phyloP scores from a whole-genome alignment of 2,329 filamentous ascomycete genomes.

The Juglanconis sp. region DNA sequence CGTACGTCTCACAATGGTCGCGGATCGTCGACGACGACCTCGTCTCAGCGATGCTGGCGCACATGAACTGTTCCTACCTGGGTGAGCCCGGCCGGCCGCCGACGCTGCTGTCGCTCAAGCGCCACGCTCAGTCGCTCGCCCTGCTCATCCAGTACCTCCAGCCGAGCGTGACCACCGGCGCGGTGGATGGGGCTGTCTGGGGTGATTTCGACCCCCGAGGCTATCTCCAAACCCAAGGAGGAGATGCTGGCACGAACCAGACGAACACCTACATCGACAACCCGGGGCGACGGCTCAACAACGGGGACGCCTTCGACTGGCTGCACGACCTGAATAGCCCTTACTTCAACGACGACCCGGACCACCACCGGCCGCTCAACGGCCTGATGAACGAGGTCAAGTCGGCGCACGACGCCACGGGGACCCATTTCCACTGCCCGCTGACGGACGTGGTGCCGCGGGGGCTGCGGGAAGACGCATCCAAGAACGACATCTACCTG shows the following conservation, averaged over 20 bases:
- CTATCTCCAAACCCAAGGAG: slow-evolving; percentile 2
- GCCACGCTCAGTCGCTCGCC: slow-evolving; percentile 56
- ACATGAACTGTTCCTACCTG: slow-evolving; percentile 57
- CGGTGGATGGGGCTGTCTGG: slow-evolving; percentile 24
- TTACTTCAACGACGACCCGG: slow-evolving; percentile 47
- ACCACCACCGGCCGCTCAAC: slow-evolving; percentile 45
- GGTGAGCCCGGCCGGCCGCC: slow-evolving; percentile 50
- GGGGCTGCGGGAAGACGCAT: slow-evolving; percentile 19
- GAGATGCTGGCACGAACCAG: neutral
- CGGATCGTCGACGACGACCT: slow-evolving; percentile 29
- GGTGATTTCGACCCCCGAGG: slow-evolving; percentile 5
- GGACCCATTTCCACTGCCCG: slow-evolving; percentile 45
- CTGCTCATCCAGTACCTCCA: slow-evolving; percentile 49
- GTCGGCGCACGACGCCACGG: slow-evolving; percentile 37
- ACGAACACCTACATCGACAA: neutral
- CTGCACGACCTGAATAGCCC: slow-evolving; percentile 47
- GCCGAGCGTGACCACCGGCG: slow-evolving; percentile 32
- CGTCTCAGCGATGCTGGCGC: slow-evolving; percentile 33
- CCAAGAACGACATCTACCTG: slow-evolving; percentile 7
- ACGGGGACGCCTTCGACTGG: slow-evolving; percentile 55
- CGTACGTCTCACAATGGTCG: slow-evolving; percentile 38
- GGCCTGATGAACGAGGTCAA: slow-evolving; percentile 45
- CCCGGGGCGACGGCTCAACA: slow-evolving; percentile 16
- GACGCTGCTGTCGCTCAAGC: slow-evolving; percentile 56
- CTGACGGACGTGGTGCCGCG: slow-evolving; percentile 28